These are phyloP conservation scores for Haplosporangium gracile DNA, from an alignment of 192 early-diverging fungal genomes.

Conservation along the genomic window DNA sequence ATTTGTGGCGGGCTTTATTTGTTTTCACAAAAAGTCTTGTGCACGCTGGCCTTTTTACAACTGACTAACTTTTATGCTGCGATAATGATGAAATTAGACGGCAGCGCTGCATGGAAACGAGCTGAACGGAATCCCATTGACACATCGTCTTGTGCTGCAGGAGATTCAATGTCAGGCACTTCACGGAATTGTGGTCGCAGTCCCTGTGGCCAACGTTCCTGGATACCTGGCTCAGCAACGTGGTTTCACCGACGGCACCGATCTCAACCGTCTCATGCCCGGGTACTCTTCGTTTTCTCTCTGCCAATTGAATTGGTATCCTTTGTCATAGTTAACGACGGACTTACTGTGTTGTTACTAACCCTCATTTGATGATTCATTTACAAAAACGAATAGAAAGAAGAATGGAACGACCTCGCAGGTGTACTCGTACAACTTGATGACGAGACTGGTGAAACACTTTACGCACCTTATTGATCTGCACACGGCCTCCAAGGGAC, in stretches of 20 bases:
- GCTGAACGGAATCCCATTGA: conserved; percentile 92
- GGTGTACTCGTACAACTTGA: conserved; percentile 85
- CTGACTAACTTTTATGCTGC: background rate
- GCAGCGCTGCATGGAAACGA: conserved; percentile 95
- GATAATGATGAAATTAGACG: conserved; percentile 62
- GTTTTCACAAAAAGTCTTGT: background rate
- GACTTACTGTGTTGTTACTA: background rate
- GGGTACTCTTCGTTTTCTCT: conserved; percentile 56
- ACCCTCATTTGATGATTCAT: background rate
- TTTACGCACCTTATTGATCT: conserved; percentile 91
- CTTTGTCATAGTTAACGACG: background rate
- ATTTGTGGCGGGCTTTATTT: background rate
- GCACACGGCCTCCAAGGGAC: conserved; percentile 88
- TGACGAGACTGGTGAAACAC: conserved; percentile 82
- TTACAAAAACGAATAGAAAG: conserved; percentile 42
- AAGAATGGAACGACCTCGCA: conserved; percentile 81
- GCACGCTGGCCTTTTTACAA: background rate
- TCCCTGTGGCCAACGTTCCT: conserved; percentile 90
- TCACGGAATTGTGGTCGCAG: conserved; percentile 88
- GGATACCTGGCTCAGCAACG: conserved; percentile 85
- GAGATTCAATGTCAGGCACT: conserved; percentile 81
- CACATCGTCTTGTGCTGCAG: conserved; percentile 83
- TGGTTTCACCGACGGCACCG: conserved; percentile 89
- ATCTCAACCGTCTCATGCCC: conserved; percentile 90
- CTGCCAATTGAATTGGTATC: background rate